A percentile compares a stretch with the other conserved stretches of the same genome.
Conservation (phyloP, 176 grass and related monocot species). For the Oryza coarctata region DNA sequence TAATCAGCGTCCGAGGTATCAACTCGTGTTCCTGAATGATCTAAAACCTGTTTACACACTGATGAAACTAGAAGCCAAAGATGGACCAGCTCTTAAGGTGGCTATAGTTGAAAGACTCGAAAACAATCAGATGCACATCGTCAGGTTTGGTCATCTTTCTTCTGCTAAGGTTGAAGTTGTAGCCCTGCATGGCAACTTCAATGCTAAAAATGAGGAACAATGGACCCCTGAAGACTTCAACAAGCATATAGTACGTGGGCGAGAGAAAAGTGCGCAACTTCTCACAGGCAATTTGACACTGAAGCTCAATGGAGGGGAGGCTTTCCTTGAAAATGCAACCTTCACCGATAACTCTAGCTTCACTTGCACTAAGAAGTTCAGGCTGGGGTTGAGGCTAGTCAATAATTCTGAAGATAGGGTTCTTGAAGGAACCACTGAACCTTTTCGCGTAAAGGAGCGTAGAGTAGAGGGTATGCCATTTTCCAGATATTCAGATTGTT, state of each 20-base stretch:
- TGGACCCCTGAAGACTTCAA: constrained; percentile 50
- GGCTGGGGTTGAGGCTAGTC: constrained; percentile 50
- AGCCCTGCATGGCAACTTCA: constrained; percentile 57
- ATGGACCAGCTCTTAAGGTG: constrained; percentile 42
- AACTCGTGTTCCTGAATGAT: constrained; percentile 39
- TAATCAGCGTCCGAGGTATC: constrained; percentile 32
- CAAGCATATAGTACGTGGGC: constrained; percentile 42
- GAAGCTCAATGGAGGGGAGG: constrained; percentile 48
- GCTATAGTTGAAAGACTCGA: constrained; percentile 43
- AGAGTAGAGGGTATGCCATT: constrained; percentile 48
- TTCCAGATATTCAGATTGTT: background rate
- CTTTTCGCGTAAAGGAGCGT: constrained; percentile 62
- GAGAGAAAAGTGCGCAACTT: constrained; percentile 47
- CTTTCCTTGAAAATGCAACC: constrained; percentile 39
- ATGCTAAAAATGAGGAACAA: constrained; percentile 42
- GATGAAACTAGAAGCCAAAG: constrained; percentile 40
- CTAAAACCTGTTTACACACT: constrained; percentile 47
- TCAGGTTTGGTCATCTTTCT: constrained; percentile 46
- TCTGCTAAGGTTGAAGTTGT: constrained; percentile 50
- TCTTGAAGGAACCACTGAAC: constrained; percentile 52
- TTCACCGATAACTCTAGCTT: constrained; percentile 71
- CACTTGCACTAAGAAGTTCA: constrained; percentile 58
- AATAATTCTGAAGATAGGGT: constrained; percentile 36
- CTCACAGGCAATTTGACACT: constrained; percentile 43
- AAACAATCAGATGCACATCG: constrained; percentile 2